These are phyloP conservation scores for Hortaea sp. DNA, from an alignment of 2,329 filamentous ascomycete genomes.

Conservation along the genomic window DNA sequence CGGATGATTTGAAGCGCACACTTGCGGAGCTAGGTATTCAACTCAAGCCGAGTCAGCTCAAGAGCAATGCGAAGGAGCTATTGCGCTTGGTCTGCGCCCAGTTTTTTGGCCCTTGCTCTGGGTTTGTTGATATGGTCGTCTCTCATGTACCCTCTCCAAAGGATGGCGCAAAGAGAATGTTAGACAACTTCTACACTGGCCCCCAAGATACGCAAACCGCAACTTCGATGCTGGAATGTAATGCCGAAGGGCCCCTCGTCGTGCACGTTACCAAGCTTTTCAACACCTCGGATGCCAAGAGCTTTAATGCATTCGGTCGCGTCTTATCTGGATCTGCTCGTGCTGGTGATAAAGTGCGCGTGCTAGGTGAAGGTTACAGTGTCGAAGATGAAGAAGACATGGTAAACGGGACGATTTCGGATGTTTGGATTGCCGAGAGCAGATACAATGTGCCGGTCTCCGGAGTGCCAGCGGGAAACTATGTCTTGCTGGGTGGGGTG, in stretches of 20 bases:
- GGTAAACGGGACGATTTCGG: conserved; percentile 71
- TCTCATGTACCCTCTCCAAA: conserved; percentile 80
- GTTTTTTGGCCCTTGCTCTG: conserved; percentile 82
- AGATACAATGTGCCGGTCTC: conserved; percentile 87
- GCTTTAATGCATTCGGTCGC: conserved; percentile 80
- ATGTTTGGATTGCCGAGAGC: conserved; percentile 85
- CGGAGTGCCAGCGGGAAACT: conserved; percentile 86
- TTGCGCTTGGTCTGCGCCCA: conserved; percentile 85
- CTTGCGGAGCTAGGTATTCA: conserved; percentile 69
- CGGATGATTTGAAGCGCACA: conserved; percentile 71
- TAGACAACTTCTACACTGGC: conserved; percentile 87
- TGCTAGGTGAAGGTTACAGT: conserved; percentile 90
- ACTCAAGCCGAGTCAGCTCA: conserved; percentile 87
- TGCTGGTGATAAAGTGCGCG: conserved; percentile 72
- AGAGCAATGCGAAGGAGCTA: conserved; percentile 77
- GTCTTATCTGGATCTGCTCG: conserved; percentile 86
- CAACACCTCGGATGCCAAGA: conserved; percentile 79
- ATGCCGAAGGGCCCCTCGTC: conserved; percentile 85
- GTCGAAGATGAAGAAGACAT: conserved; percentile 98
- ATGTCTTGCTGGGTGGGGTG: conserved; percentile 82
- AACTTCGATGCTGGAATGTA: conserved; percentile 67
- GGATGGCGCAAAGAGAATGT: conserved; percentile 62
- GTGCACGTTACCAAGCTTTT: conserved; percentile 89
- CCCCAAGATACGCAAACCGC: conserved; percentile 74
- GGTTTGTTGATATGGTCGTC: conserved; percentile 93